Evolutionary conservation across 2,329 filamentous ascomycete species (phyloP), one percentile per base, ranked within the genome.

Genomic region (Botrytis fragariae): DNA sequence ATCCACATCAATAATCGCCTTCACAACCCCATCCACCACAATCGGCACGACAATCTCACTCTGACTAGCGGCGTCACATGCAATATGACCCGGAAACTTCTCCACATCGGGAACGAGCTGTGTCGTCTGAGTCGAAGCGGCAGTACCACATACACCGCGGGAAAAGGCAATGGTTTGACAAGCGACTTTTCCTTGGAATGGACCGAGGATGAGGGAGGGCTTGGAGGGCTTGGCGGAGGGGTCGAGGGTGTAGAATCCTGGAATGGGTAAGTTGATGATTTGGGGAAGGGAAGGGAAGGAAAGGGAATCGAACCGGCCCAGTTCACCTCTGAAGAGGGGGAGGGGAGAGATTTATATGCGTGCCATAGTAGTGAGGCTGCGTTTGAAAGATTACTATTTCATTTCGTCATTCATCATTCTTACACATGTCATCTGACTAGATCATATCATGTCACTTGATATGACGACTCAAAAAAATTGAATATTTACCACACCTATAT

Each of bases 31-130:
- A 12, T 77, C 79, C 73, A 69, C 78, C 76, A 75, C 76, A 75
- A 95, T 87, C 2, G 93, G 93, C 67, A 95, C 93, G 29, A 96
- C 93, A 80, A 96, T 91, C 84, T 96, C 93, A 80, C 93, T 95
- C 83, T 85, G 88, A 78, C 89, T 93, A 73, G 89, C 91, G 6
- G 88, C 88, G 81, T 96, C 93, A 81, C 93, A 95, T 16, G 93
- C 92, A 79, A 96, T 95, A 80, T 95, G 93, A 2, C 92, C 93
- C 0, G 92, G 91, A 79, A 95, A 95, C 69, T 83, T 79, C 61
- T 93, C 90, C 12, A 96, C 92, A 81, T 96, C 90, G 20, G 85
- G 83, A 0, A 92, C 87, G 10, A 94, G 81, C 82, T 93, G 91
- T 18, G 92, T 94, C 74, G 83, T 80, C 62, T 83, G 82, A 5